These are phyloP conservation scores for Pleurozium schreberi DNA, from an alignment of 225 moss, liverwort and hornwort species.

Conservation along the genomic window DNA sequence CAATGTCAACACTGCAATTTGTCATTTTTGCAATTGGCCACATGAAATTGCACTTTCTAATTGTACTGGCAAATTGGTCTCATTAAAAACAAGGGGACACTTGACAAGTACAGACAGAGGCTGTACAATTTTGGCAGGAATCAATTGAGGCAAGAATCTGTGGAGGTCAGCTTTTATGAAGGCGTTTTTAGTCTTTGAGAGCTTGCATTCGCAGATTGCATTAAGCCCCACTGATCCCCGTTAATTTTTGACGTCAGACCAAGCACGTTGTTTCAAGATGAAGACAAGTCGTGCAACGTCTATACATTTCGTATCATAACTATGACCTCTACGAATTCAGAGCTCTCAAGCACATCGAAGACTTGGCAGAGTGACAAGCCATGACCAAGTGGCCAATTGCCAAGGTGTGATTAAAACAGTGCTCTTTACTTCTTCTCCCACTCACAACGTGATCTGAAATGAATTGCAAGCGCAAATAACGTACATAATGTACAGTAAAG, in stretches of 20 bases:
- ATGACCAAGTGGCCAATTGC: background rate
- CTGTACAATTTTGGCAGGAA: background rate
- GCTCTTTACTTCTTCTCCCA: background rate
- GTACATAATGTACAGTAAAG: background rate
- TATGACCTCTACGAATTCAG: background rate
- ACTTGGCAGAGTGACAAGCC: background rate
- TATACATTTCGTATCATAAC: background rate
- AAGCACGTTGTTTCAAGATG: background rate
- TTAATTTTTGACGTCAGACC: background rate
- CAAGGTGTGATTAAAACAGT: background rate
- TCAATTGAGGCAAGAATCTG: background rate
- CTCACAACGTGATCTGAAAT: background rate
- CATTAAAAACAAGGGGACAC: too few relatives aligned
- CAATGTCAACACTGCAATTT: background rate
- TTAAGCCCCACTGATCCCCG: background rate
- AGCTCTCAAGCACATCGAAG: background rate
- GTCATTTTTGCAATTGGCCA: background rate
- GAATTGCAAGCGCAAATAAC: background rate
- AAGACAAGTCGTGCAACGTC: background rate
- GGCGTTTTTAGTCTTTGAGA: background rate
- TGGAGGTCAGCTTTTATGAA: background rate
- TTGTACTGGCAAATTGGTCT: too few relatives aligned
- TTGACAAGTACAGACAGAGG: background rate
- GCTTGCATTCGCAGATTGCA: background rate
- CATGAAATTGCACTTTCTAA: background rate